Percentiles rank a stretch among this genome's conserved stretches.
These are phyloP conservation scores for Metschnikowia arizonensis DNA, from an alignment of 805 yeast genomes.

Conservation along the genomic window DNA sequence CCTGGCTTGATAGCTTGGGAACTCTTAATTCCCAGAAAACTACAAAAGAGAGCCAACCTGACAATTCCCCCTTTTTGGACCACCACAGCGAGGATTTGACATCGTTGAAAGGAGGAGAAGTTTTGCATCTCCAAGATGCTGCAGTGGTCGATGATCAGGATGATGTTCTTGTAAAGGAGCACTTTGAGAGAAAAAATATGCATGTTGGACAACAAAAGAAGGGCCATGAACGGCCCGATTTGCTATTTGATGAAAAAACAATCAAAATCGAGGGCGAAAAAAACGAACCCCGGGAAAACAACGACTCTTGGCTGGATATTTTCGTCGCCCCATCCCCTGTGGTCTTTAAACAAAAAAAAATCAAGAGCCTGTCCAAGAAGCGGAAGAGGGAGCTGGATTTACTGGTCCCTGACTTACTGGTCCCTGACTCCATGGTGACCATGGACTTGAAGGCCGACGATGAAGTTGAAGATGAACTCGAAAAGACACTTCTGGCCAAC, in stretches of 20 bases:
- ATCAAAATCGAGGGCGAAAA: no score
- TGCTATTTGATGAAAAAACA: no score
- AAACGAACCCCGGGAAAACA: no score
- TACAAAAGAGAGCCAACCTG: background rate
- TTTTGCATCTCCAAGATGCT: slow-evolving; percentile 58
- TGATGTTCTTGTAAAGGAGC: slow-evolving; percentile 39
- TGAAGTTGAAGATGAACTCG: slow-evolving; percentile 32
- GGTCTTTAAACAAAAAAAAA: slow-evolving; percentile 28
- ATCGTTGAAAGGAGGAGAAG: slow-evolving; percentile 36
- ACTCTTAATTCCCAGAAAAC: slow-evolving; percentile 7
- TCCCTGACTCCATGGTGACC: slow-evolving; percentile 25
- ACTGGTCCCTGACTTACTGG: slow-evolving; percentile 27
- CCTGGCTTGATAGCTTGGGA: slow-evolving; percentile 21
- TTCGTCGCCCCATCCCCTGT: background rate
- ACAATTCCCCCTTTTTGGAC: background rate
- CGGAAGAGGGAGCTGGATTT: slow-evolving; percentile 20
- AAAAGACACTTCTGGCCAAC: slow-evolving; percentile 27
- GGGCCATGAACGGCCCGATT: slow-evolving; percentile 21
- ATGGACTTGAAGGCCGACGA: slow-evolving; percentile 19
- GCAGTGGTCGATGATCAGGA: slow-evolving; percentile 31
- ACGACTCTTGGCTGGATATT: no score
- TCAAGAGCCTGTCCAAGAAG: slow-evolving; percentile 6
- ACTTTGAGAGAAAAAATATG: slow-evolving; percentile 12
- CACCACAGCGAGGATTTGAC: slow-evolving; percentile 29
- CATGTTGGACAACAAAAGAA: slow-evolving; percentile 16